Percentiles rank a stretch among this genome's conserved stretches.
Evolutionary conservation across 768 basidiomycete genomes (phyloP).

Genomic region (Lactarius trivialis): DNA sequence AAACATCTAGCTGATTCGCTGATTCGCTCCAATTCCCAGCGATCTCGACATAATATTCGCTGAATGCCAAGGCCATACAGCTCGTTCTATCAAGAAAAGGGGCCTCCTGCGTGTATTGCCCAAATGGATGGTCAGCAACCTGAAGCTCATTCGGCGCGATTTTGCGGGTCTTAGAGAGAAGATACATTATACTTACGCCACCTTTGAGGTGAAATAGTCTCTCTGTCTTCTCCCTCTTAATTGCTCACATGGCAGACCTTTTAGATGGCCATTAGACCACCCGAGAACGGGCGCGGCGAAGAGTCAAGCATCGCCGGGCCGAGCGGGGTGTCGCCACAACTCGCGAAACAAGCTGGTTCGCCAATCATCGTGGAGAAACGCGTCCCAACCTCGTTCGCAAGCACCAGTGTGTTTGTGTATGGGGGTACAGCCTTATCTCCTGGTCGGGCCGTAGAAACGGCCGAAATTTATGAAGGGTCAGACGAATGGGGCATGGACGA

Average conservation of each 20-base stretch:
- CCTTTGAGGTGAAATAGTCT: conserved; percentile 4
- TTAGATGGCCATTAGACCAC: background rate
- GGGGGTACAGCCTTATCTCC: background rate
- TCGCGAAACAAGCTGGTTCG: background rate
- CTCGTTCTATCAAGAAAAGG: conserved; percentile 1
- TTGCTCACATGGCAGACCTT: background rate
- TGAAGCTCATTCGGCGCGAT: conserved; percentile 1
- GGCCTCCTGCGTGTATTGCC: conserved; percentile 9
- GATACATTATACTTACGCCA: background rate
- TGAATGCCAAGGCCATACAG: conserved; percentile 1
- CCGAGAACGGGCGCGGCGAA: background rate
- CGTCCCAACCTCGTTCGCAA: background rate
- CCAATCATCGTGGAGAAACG: background rate
- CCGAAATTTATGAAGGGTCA: background rate
- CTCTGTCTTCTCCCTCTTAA: background rate
- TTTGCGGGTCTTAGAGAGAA: background rate
- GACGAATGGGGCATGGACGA: conserved; percentile 14
- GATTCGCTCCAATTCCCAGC: background rate
- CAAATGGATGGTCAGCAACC: conserved; percentile 13
- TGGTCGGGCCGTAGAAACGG: background rate
- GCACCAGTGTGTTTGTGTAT: background rate
- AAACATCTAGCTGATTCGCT: background rate
- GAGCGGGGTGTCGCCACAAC: background rate
- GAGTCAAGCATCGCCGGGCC: background rate
- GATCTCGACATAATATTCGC: background rate